phyloP scores from a whole-genome alignment of 2,329 filamentous ascomycete genomes.

The Arachnomyces sp. region DNA sequence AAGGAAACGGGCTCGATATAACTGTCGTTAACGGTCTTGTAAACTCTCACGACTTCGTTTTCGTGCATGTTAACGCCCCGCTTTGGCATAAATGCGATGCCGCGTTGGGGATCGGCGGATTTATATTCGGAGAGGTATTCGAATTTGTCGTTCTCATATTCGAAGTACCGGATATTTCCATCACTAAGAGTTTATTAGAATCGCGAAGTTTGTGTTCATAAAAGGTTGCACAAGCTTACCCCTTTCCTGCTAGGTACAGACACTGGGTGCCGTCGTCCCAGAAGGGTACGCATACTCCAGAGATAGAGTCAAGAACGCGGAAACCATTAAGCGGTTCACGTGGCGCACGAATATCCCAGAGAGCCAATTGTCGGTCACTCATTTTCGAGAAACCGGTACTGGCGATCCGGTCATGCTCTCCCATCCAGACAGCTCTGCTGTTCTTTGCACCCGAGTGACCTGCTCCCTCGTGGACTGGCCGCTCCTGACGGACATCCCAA shows the following conservation, averaged over 20 bases:
- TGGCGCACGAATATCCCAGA: constrained; percentile 84
- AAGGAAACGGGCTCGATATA: constrained; percentile 98
- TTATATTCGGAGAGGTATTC: constrained; percentile 97
- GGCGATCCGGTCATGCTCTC: constrained; percentile 89
- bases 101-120: constrained; percentile 88
- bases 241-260: constrained; percentile 93
- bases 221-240: constrained; percentile 50
- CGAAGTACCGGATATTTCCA: constrained; percentile 97
- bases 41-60: constrained; percentile 90
- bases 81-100: constrained; percentile 88
- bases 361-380: constrained; percentile 91
- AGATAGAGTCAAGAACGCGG: constrained; percentile 84
- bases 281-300: constrained; percentile 98
- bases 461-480: constrained; percentile 69
- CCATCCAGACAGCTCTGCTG: constrained; percentile 93
- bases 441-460: constrained; percentile 95
- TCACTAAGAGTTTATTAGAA: constrained; percentile 50
- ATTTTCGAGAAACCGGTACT: constrained; percentile 97
- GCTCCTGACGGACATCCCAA: constrained; percentile 94
- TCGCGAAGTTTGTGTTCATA: not conserved
- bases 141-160: constrained; percentile 98
- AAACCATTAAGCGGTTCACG: constrained; percentile 82
- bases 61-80: constrained; percentile 94
- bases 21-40: constrained; percentile 90
- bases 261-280: constrained; percentile 97